These are phyloP conservation scores for Kwoniella botswanensis DNA, from an alignment of 768 basidiomycete species.

Conservation along the genomic window DNA sequence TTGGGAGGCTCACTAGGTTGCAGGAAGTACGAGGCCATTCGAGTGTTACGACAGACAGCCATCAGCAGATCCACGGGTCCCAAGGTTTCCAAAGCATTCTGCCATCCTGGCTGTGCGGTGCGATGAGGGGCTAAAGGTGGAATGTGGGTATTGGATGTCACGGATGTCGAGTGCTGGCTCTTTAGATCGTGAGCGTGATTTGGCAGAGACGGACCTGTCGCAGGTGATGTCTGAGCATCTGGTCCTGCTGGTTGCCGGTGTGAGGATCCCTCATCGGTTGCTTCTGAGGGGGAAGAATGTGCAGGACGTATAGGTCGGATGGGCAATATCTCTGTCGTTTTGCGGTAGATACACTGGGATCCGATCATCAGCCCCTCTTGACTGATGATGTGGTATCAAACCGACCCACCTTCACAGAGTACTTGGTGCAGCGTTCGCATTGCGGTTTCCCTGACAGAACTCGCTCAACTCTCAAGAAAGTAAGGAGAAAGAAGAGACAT, in stretches of 20 bases:
- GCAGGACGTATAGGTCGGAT: not conserved
- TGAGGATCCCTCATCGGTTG: not conserved
- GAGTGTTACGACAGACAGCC: constrained; percentile 31
- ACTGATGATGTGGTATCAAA: not conserved
- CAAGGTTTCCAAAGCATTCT: constrained; percentile 3
- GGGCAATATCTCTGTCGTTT: not conserved
- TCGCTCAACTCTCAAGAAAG: not conserved
- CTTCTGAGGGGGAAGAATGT: not conserved
- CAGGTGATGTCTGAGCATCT: not conserved
- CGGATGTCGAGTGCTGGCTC: not conserved
- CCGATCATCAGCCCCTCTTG: not conserved
- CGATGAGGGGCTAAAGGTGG: not conserved
- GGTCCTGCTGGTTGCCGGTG: not conserved
- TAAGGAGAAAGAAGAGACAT: not conserved
- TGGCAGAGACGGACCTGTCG: not conserved
- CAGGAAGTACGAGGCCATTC: constrained; percentile 29
- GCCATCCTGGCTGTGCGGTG: not conserved
- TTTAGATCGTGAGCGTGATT: not conserved
- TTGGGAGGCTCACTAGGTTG: constrained; percentile 28
- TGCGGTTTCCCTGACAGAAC: constrained; percentile 17
- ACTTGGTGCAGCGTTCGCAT: constrained; percentile 30
- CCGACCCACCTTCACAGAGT: constrained; percentile 24
- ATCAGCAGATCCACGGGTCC: constrained; percentile 27
- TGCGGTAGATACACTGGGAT: not conserved
- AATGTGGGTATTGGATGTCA: not conserved